Base-by-base conservation (phyloP, 2,329 filamentous ascomycete species). In the Cyanodermella asteris region DNA sequence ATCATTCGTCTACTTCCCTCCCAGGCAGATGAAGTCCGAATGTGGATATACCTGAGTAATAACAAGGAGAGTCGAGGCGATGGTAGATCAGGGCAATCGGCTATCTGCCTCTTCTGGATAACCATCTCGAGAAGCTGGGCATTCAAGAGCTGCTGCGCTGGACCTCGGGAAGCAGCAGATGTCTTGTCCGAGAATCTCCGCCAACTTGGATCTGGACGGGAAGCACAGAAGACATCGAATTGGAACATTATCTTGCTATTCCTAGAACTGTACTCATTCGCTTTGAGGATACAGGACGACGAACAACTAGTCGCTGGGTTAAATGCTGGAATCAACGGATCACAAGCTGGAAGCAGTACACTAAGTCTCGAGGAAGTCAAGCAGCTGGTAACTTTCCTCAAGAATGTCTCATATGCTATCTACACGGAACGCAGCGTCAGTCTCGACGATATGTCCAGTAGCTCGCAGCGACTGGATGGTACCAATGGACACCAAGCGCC, bases 221-320 rank as follows among this genome's bases (percentile, higher is more conserved):
- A 71, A n/a, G n/a, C n/a, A n/a, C n/a, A n/a, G n/a, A n/a, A n/a
- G n/a, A n/a, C n/a, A n/a, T n/a, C n/a, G 36, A 80, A 94, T 42
- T 97, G 87, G 87, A 71, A 74, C 11, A 71, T 87, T 1, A 66
- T 91, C 20, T 56, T 94, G 0, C 61, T 97, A 1, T 94, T 97
- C 41, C 59, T 97, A 5, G 87, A 97, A 39, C 61, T 97, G 1
- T 97, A 93, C 43, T 80, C 75, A 3, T 94, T 94, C 43, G 68
- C 93, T 3, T 55, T 94, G 8, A 75, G 87, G 37, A 67, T 94
- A 17, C 91, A 84, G 44, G 87, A 97, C 37, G 87, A 97, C 34
- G 84, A 94, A 36, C 87, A 97, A 38, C 97, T 97, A 42, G 74
- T 91, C 32, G 64, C 67, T 28, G 59, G 60, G 28, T 51, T 55